phyloP scores from a whole-genome alignment of 345 rosid genomes.

The Viola odorata region DNA sequence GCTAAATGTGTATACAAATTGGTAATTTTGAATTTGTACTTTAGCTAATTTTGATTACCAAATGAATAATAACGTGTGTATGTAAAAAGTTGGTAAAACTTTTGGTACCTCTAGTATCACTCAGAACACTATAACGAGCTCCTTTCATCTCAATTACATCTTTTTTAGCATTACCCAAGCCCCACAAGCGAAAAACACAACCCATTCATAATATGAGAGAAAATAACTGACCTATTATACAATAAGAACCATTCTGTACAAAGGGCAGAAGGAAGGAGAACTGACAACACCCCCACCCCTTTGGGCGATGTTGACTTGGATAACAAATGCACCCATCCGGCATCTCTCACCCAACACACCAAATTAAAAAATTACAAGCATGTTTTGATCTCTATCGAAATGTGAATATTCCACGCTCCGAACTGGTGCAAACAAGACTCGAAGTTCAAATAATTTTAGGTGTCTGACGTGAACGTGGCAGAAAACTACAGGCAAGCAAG shows the following conservation, averaged over 20 bases:
- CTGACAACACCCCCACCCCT: not conserved
- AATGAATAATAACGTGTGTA: too few relatives aligned
- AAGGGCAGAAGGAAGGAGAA: not conserved
- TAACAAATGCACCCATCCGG: not conserved
- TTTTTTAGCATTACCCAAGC: too few relatives aligned
- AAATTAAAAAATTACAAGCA: not conserved
- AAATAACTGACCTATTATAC: too few relatives aligned
- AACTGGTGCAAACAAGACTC: not conserved
- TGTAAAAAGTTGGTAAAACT: not conserved
- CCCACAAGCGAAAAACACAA: too few relatives aligned
- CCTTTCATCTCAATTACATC: too few relatives aligned
- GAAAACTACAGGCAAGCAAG: not conserved
- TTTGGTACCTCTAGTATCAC: not conserved
- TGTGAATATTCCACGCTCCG: not conserved
- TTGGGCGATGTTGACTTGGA: too few relatives aligned
- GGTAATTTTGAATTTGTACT: not conserved
- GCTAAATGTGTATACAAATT: too few relatives aligned
- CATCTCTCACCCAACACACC: not conserved
- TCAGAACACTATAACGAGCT: too few relatives aligned
- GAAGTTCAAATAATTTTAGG: not conserved
- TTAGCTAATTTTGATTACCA: too few relatives aligned
- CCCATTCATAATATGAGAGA: too few relatives aligned
- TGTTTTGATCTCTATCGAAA: not conserved
- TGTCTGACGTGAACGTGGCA: conserved; percentile 2
- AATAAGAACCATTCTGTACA: too few relatives aligned